Evolutionary conservation across 2,329 filamentous ascomycete species (phyloP), one percentile per base, ranked within the genome.

Genomic region (Exserohilum turcica): DNA sequence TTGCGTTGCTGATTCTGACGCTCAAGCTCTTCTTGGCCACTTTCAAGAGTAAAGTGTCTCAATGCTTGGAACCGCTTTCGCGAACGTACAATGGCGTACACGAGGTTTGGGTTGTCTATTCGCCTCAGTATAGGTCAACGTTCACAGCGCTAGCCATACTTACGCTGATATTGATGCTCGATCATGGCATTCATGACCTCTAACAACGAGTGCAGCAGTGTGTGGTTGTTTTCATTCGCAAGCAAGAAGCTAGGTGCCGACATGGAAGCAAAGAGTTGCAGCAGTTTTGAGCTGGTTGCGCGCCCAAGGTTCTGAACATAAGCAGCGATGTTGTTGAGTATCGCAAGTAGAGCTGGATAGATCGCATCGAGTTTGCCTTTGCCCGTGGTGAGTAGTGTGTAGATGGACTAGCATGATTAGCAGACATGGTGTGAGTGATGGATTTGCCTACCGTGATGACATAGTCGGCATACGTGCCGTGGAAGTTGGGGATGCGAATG

Each of bases 311-410:
- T 85, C 67, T 94, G 86, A 4, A 94, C 79, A 69, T 96, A 90
- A 13, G 94, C 88, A 9, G 92, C 87, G 58, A 97, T 87, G 67
- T 99, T 99, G 74, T 94, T 94, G 66, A 99, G 89, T 39, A 97
- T 90, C 0, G 93, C 92, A 38, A 99, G 78, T 3, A 99, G 80
- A 1, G 94, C 92, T 13, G 93, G 92, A 69, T 97, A 97, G 28
- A 97, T 90, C 10, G 92, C 91, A 39, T 92, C 89, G 6, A 97
- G 82, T 61, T 90, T 93, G 46, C 92, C 91, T 76, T 96, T 93
- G 68, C 92, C 95, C 5, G 87, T 89, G 0, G 92, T 94, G 67
- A 97, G 95, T 57, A 99, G 83, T 27, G 84, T 91, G 71, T 96
- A 95, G 56, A 97, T 92, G 6, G 92, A 96, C 86, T 93, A 56